Base-by-base conservation (phyloP, 2,329 filamentous ascomycete species). In the Epichloe typhina region DNA sequence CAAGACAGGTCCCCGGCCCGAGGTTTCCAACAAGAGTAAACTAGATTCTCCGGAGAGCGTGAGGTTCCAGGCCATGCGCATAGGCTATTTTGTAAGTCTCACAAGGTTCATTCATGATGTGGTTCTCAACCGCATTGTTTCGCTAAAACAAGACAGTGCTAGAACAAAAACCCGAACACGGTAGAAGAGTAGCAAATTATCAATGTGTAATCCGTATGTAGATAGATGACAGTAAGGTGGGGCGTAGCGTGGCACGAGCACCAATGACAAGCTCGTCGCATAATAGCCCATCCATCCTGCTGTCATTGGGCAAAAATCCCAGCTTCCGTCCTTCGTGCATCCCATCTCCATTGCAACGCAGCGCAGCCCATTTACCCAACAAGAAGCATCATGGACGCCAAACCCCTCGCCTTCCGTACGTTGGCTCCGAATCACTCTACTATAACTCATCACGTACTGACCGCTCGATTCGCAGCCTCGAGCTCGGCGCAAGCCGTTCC, bases 71-170 rank as follows among this genome's bases (percentile, higher is more conserved):
- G 89, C 80, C 2, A 81, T 94, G 74, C 77, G 89, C 12, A 84
- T 88, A 41, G 89, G 83, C 4, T 93, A 91, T 64, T 91, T 89
- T 69, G 72, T 73, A 49, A 70, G 71, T 68, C 13, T 13, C 15
- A 3, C 3, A n/a, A n/a, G 15, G 15, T 17, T 17, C 17, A 8
- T 39, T 39, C 15, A 1, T 39, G 8, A 83, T 64, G 72, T 94
- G 54, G 77, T 95, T 47, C 69, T 95, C 36, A 95, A 95, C 69
- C 78, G 86, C 49, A 95, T 95, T 58, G 88, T 95, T 21, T 84
- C 84, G 40, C 69, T 95, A 59, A 93, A 93, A 70, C 88, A 95
- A 68, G 86, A 91, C 62, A 70, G 76, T 21, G 79, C 79, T 47
- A 86, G 86, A 9, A 9, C 26, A 31, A 31, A 8, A 19, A 9